Percentiles rank a stretch among this genome's conserved stretches.
Evolutionary conservation across 306 rosid genomes (phyloP).

Genomic region (Potentilla sterilis): DNA sequence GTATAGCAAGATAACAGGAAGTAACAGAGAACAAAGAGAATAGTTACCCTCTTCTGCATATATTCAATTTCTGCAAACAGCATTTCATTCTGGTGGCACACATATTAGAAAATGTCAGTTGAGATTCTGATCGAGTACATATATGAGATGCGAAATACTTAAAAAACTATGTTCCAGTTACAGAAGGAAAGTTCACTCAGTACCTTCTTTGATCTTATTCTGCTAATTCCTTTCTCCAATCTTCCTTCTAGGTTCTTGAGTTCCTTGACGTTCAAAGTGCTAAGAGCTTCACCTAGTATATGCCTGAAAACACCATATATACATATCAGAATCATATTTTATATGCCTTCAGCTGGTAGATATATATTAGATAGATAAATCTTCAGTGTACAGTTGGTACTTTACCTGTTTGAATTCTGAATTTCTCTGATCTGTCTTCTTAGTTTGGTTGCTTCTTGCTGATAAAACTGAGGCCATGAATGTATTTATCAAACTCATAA

Average conservation of each 20-base stretch:
- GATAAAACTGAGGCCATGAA: conserved; percentile 65
- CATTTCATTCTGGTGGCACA: conserved; percentile 59
- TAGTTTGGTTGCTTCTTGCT: conserved; percentile 84
- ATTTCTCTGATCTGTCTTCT: conserved; percentile 82
- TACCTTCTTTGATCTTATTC: conserved; percentile 90
- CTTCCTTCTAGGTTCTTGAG: conserved; percentile 84
- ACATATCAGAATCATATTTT: not conserved
- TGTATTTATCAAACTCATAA: conserved; percentile 12
- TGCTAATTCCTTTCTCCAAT: conserved; percentile 91
- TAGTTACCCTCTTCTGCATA: conserved; percentile 90
- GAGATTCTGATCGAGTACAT: not conserved
- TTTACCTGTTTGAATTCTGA: conserved; percentile 76
- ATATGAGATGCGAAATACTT: not conserved
- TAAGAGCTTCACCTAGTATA: conserved; percentile 84
- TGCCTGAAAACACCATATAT: conserved; percentile 42
- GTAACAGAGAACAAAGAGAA: not conserved
- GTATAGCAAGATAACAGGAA: not conserved
- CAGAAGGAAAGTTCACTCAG: not conserved
- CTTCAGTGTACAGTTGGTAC: not conserved
- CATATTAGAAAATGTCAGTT: not conserved
- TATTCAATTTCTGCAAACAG: conserved; percentile 78
- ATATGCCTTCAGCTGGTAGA: not conserved
- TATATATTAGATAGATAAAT: not conserved
- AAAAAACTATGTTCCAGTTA: not conserved
- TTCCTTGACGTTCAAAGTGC: conserved; percentile 67